Evolutionary conservation across 2,329 filamentous ascomycete genomes (phyloP).

Genomic region (Epicoccum nigrum): DNA sequence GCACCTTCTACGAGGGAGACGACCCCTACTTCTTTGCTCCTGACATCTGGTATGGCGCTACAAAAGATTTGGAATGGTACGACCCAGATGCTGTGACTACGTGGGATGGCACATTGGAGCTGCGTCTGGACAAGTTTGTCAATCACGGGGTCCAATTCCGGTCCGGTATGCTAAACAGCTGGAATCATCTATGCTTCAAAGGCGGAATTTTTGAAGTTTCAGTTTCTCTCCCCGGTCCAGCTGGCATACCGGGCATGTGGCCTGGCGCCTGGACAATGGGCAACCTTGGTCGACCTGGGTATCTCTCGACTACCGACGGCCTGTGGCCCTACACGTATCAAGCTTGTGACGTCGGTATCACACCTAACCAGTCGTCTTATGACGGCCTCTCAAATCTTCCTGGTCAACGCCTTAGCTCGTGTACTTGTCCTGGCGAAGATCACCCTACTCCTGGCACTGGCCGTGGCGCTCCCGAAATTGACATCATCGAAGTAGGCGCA

Average conservation of each 20-base stretch:
- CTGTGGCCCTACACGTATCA: conserved; percentile 63
- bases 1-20: conserved; percentile 63
- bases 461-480: conserved; percentile 57
- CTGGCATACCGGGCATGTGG: conserved; percentile 58
- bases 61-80: conserved; percentile 59
- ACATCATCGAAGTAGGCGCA: conserved; percentile 56
- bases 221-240: conserved; percentile 59
- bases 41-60: conserved; percentile 62
- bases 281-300: conserved; percentile 60
- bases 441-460: conserved; percentile 56
- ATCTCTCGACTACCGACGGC: conserved; percentile 59
- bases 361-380: conserved; percentile 54
- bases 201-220: conserved; percentile 61
- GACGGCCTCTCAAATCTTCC: conserved; percentile 53
- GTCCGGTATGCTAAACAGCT: conserved; percentile 60
- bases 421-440: conserved; percentile 54
- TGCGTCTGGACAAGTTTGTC: conserved; percentile 54
- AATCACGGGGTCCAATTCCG: conserved; percentile 56
- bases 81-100: conserved; percentile 60
- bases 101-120: conserved; percentile 53
- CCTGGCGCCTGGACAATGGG: conserved; percentile 62
- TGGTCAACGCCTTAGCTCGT: conserved; percentile 54
- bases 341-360: conserved; percentile 58
- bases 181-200: conserved; percentile 63
- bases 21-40: conserved; percentile 62